Percentiles rank a stretch among this genome's conserved stretches.
These are phyloP conservation scores for Bothia castanella DNA, from an alignment of 1,284 basidiomycete species.

Conservation along the genomic window DNA sequence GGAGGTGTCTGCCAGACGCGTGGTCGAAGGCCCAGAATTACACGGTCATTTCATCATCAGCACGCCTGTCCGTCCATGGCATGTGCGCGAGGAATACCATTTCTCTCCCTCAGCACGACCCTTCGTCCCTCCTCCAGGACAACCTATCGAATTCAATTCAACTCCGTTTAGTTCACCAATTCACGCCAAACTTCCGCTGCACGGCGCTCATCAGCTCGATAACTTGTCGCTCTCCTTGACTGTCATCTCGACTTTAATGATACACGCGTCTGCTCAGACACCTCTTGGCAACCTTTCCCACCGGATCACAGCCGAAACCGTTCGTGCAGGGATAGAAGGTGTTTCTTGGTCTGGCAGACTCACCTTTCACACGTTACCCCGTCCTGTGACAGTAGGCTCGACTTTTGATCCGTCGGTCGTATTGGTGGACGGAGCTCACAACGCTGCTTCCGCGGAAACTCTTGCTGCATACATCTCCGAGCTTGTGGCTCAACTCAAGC, in stretches of 20 bases:
- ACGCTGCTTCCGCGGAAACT: slow-evolving; percentile 73
- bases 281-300: slow-evolving; percentile 14
- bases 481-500: slow-evolving; percentile 23
- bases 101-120: slow-evolving; percentile 34
- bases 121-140: slow-evolving; percentile 41
- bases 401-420: slow-evolving; percentile 39
- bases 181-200: slow-evolving; percentile 53
- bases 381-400: slow-evolving; percentile 18
- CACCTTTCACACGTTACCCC: slow-evolving; percentile 57
- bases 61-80: slow-evolving; percentile 22
- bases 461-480: slow-evolving; percentile 70
- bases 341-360: slow-evolving; percentile 83
- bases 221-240: slow-evolving; percentile 73
- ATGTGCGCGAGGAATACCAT: slow-evolving; percentile 31
- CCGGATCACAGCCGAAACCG: slow-evolving; percentile 26
- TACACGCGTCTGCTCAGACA: slow-evolving; percentile 35
- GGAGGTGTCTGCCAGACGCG: slow-evolving; percentile 36
- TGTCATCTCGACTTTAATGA: slow-evolving; percentile 61
- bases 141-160: slow-evolving; percentile 42
- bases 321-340: slow-evolving; percentile 50
- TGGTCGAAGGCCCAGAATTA: slow-evolving; percentile 36
- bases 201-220: slow-evolving; percentile 78
- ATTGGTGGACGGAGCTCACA: slow-evolving; percentile 94
- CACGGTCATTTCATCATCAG: slow-evolving; percentile 43
- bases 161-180: slow-evolving; percentile 41